phyloP scores from a whole-genome alignment of 164 flowering plant species.

The Umbellularia californica region DNA sequence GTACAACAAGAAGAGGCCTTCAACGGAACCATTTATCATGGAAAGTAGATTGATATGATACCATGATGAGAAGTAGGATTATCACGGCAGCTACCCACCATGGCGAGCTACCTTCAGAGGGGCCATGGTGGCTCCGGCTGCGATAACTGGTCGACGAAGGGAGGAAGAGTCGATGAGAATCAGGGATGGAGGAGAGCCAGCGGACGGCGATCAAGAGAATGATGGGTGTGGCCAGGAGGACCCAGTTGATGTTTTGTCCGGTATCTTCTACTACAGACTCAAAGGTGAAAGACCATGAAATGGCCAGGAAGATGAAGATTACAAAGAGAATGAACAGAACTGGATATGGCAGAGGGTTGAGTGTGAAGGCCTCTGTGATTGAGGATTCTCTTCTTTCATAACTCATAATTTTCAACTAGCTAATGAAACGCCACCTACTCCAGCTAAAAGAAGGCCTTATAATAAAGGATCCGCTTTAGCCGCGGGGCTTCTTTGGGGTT shows the following conservation, averaged over 20 bases:
- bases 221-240: constrained; percentile 49
- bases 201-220: constrained; percentile 40
- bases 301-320: constrained; percentile 43
- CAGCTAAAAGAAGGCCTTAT: too few species aligned
- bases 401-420: constrained; percentile 10
- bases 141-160: constrained; percentile 33
- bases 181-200: constrained; percentile 53
- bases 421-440: too few species aligned
- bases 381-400: constrained; percentile 34
- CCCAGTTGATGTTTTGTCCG: constrained; percentile 46
- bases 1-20: background rate
- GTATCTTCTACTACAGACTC: constrained; percentile 43
- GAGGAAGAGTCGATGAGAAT: constrained; percentile 30
- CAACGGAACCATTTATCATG: constrained; percentile 57
- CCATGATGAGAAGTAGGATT: constrained; percentile 47
- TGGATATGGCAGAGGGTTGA: constrained; percentile 73
- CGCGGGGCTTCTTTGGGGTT: too few species aligned
- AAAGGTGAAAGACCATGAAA: constrained; percentile 49
- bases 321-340: constrained; percentile 61
- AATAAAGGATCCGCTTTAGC: too few species aligned
- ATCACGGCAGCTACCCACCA: constrained; percentile 67
- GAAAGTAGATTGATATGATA: constrained; percentile 58
- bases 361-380: constrained; percentile 43
- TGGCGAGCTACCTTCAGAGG: constrained; percentile 58
- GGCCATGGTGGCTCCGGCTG: constrained; percentile 18